Evolutionary conservation across 306 rosid genomes (phyloP), one percentile per base, ranked within the genome.

Genomic region (Phaseolus lunatus): DNA sequence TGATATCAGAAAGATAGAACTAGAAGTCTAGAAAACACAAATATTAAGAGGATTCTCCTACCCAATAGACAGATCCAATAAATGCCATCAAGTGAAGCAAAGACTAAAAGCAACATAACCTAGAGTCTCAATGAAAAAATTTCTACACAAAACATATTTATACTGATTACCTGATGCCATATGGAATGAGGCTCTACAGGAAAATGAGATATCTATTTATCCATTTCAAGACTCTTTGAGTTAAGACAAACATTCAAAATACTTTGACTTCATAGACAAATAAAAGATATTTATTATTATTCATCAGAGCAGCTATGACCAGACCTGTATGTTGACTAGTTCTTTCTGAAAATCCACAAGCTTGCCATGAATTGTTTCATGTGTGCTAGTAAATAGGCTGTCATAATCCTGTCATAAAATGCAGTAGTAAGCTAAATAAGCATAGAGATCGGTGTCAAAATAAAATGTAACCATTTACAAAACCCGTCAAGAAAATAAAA

Each of bases 251-350:
- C 24, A 39, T 26, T 65, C 62, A 67, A 7, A 39, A 65, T 54
- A 77, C 53, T 37, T 35, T 65, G 22, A 65, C 67, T 76, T 64
- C 3, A 67, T 18, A 53, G 37, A 58, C 41, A 49, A 43, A 35
- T 35, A 23, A 37, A 49, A 64, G 63, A 23, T 15, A 26, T 76
- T 33, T 27, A 61, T 18, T 41, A 61, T 12, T 70, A 67, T 41
- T 50, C 52, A 43, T 72, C 33, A 61, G 52, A 80, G 68, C 29
- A 76, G 9, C 70, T 68, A 43, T 49, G 33, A 78, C 14, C 81
- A 75, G 52, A 95, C 98, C 97, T 95, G 97, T 72, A 88, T 83
- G 74, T 85, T 78, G 53, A 84, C 89, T 75, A 92, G 90, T 52
- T 88, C 92, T 57, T 81, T 84, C 78, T 90, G 96, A 70, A 90